Percentiles rank a stretch among this genome's conserved stretches.
Conservation (phyloP, 352 stramenopile species). For the Phytopythium oedochilum region DNA sequence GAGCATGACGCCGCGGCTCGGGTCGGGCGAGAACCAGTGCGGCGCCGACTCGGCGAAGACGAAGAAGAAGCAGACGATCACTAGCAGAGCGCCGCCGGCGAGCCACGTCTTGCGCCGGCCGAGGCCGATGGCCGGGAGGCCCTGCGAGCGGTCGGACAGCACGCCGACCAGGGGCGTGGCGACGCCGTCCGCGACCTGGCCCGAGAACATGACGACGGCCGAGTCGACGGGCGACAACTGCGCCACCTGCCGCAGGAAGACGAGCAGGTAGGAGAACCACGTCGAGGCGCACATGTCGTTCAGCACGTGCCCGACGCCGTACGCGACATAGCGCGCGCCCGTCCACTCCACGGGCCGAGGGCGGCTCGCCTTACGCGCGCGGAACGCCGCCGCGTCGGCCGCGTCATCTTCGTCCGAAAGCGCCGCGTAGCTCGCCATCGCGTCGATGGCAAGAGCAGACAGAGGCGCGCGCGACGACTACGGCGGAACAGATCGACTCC, state of each 20-base stretch:
- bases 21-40: constrained; percentile 43
- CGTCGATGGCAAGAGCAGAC: neutral
- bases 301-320: constrained; percentile 80
- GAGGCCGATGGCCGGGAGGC: constrained; percentile 56
- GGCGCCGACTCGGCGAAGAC: constrained; percentile 70
- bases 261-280: constrained; percentile 86
- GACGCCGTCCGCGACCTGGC: constrained; percentile 77
- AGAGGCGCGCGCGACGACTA: too few relatives aligned
- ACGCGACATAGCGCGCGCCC: constrained; percentile 50
- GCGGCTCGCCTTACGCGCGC: neutral
- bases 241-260: constrained; percentile 67
- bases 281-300: constrained; percentile 88
- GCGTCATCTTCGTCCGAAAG: constrained; percentile 7
- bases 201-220: constrained; percentile 83
- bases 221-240: constrained; percentile 69
- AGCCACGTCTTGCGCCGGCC: constrained; percentile 78
- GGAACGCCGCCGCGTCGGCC: neutral
- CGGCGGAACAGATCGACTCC: too few relatives aligned
- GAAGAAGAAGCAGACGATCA: constrained; percentile 84
- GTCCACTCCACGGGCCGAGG: constrained; percentile 37
- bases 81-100: constrained; percentile 55
- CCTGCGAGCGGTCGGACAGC: constrained; percentile 61
- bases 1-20: constrained; percentile 55
- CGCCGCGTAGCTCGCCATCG: constrained; percentile 11
- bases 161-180: constrained; percentile 79